Base-by-base conservation (phyloP, 2,329 filamentous ascomycete species). In the Hypoxylon sp. region DNA sequence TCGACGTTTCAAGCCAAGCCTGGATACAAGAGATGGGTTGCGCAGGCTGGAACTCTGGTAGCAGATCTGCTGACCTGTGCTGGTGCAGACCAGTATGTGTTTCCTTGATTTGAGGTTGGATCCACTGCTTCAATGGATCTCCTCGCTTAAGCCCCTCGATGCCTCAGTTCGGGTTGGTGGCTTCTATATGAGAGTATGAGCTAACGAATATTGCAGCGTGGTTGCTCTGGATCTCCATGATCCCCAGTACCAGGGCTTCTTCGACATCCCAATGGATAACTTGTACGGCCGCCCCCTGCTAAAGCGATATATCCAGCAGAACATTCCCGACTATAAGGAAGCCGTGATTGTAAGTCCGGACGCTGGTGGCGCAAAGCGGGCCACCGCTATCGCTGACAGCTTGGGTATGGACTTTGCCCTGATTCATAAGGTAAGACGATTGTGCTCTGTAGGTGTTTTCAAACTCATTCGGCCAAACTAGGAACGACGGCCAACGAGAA, bases 161-260 rank as follows among this genome's bases (percentile, higher is more conserved):
- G 35, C 11, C 54, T 58, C 44, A 44, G 22, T 61, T 61, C 31
- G 33, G 33, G n/a, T 33, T 10, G 11, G 51, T 55, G 37, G 31
- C 11, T 55, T 57, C 27, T 31, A n/a, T 7, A 4, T 14, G 20
- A 58, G 58, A 51, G 35, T 33, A 42, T 35, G 51, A 42, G 69
- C 77, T 79, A 74, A 79, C 73, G 20, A 49, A 33, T 57, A 53
- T n/a, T 6, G 44, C 63, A 79, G 77, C 67, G 91, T 97, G 79
- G 98, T 98, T 79, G 98, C 95, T 33, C 97, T 99, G 92, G 96
- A 99, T 78, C 87, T 99, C 58, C 94, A 96, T 79, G 95, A 98
- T 80, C 92, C 94, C 46, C 94, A 99, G 81, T 98, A 98, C 78
- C 96, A 99, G 82, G 96, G 96, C 60, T 99, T 98, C 85, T 98